Percentiles rank a stretch among this genome's conserved stretches.
Conservation (phyloP, 345 rosid genomes). For the Geranium brycei region DNA sequence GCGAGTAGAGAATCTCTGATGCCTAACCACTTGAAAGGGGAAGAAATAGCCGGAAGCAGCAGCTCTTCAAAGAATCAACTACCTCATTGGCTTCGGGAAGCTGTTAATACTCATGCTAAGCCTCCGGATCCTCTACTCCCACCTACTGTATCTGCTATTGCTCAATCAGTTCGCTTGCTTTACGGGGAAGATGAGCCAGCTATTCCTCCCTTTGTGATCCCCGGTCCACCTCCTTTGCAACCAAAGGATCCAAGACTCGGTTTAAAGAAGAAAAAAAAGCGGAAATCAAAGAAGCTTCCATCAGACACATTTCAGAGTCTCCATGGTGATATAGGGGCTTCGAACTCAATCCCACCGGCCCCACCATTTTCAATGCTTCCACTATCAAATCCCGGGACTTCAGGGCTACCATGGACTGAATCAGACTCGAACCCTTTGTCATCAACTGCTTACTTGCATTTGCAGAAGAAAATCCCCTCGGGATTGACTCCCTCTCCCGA, state of each 20-base stretch:
- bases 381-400: too few relatives aligned
- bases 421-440: slow-evolving; percentile 15
- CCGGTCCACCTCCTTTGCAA: slow-evolving; percentile 68
- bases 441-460: too few relatives aligned
- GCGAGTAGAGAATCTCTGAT: slow-evolving; percentile 6
- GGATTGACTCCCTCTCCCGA: slow-evolving; percentile 52
- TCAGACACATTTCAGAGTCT: too few relatives aligned
- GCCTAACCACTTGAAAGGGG: slow-evolving; percentile 37
- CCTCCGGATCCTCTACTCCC: slow-evolving; percentile 58
- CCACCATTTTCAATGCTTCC: too few relatives aligned
- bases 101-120: slow-evolving; percentile 60
- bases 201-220: slow-evolving; percentile 93
- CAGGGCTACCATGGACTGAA: too few relatives aligned
- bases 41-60: slow-evolving; percentile 49
- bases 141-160: slow-evolving; percentile 83
- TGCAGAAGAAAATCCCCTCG: slow-evolving; percentile 2
- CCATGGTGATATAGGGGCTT: too few relatives aligned
- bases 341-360: too few relatives aligned
- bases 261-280: slow-evolving; percentile 43
- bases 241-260: slow-evolving; percentile 82
- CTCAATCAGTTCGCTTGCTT: slow-evolving; percentile 74
- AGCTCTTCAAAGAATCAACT: slow-evolving; percentile 59
- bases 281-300: slow-evolving; percentile 26
- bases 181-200: slow-evolving; percentile 70
- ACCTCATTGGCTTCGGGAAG: slow-evolving; percentile 97